Conservation (phyloP, 345 rosid species). For the Eucalyptus fibrosa region DNA sequence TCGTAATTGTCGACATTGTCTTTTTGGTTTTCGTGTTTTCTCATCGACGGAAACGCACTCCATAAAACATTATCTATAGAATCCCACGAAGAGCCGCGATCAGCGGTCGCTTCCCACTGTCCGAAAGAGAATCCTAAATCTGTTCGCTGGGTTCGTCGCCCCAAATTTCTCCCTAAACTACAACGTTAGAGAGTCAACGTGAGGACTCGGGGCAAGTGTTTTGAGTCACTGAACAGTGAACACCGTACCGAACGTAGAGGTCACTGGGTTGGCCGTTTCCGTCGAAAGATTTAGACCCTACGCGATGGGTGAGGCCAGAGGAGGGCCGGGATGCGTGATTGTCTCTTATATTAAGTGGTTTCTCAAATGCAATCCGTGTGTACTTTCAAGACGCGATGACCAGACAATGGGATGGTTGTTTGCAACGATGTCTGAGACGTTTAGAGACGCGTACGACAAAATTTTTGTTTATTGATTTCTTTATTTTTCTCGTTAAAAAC, state of each 20-base stretch:
- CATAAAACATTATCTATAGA: neutral
- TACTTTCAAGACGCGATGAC: neutral
- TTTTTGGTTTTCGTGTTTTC: neutral
- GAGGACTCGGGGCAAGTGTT: neutral
- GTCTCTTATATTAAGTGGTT: rapidly evolving
- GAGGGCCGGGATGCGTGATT: neutral
- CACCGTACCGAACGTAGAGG: neutral
- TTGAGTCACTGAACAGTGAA: neutral
- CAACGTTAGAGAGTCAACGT: neutral
- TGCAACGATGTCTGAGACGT: neutral
- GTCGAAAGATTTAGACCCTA: neutral
- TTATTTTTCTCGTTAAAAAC: too few species aligned
- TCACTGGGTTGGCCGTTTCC: neutral
- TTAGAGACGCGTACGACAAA: too few species aligned
- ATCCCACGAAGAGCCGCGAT: neutral
- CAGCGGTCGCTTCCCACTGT: neutral
- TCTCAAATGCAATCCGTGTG: neutral
- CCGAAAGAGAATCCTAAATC: neutral
- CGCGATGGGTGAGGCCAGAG: neutral
- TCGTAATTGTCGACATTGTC: neutral
- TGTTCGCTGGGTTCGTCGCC: neutral
- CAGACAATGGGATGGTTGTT: neutral
- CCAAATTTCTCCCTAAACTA: neutral
- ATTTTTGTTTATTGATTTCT: too few species aligned
- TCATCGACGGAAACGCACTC: neutral